Base-by-base conservation (phyloP, 352 stramenopile genomes). In the Peronosclerospora sorghi region DNA sequence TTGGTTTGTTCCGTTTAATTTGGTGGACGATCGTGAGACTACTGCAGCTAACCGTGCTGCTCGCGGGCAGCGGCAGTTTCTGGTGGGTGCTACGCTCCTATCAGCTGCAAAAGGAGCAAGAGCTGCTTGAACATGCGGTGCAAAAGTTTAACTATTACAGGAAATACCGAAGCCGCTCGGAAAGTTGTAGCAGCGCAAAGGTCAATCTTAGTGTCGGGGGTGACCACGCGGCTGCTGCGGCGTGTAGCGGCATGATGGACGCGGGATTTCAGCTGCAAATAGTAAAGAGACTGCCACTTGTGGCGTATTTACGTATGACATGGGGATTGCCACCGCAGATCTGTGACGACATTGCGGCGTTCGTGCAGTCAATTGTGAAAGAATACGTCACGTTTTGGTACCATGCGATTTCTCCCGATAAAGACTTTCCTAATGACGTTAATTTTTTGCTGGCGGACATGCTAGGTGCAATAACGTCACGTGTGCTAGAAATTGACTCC, bases 381-480 rank as follows among this genome's bases (percentile, higher is more conserved):
- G 68, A 86, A 39, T 86, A 89, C 45, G 63, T 89, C 7, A 30
- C 20, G 19, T 73, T 62, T 46, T 89, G 77, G 77, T 89, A 81
- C 51, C 46, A 65, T 48, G 56, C 60, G 23, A 62, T 89, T 17
- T 85, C 74, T 30, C 52, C 54, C 0, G 84, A 83, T 48, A 56
- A 83, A 27, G 68, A 84, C 15, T 86, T 89, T 41, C 68, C 68
- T 1, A 54, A 62, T 35, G 74, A 89, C 45, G 55, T 87, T 26
- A 59, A 67, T 46, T 83, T 80, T 40, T 32, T 86, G 8, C 42
- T 89, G 14, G 72, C 66, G 14, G 74, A 89, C 35, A 34, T 85
- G 27, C 45, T 83, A 12, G 73, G 74, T 32, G 70, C 74, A 0
- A 27, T 83, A 20, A 52, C 65, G 2, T 72, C 68, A 8, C 69